Evolutionary conservation across 2,329 filamentous ascomycete genomes (phyloP), one percentile per base, ranked within the genome.

Genomic region (Trichoderma breve): DNA sequence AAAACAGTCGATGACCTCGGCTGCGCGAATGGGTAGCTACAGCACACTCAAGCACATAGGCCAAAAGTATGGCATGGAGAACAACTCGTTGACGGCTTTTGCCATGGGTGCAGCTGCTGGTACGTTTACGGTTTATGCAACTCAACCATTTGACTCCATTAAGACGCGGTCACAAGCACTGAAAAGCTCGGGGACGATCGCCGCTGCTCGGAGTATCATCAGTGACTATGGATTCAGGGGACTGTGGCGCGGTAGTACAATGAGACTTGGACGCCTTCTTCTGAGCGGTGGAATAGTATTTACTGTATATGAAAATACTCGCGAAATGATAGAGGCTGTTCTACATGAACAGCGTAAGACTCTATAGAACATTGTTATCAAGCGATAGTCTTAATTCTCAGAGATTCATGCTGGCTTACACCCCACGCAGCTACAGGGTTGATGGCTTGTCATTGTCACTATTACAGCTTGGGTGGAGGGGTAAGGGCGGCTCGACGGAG

Each of bases 271-370:
- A n/a, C 43, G 43, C 18, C 43, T 47, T 11, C 43, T 47, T n/a
- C 43, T 47, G 18, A 47, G 43, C 3, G 43, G 43, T 21, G 18
- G 43, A 47, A 47, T 47, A 47, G 43, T 47, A 21, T 47, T 47
- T n/a, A 47, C 3, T 9, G 43, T 47, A 47, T 47, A 47, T 21
- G 43, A 47, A 47, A 47, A 47, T n/a, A 21, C 43, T n/a, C n/a
- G 43, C 18, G 43, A 15, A 47, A 47, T 47, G 3, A n/a, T 47
- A 21, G 43, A 47, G 43, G 43, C 18, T 21, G 9, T 21, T n/a
- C 18, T 36, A 36, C 34, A 6, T 36, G 11, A 47, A 47, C 18
- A 5, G 43, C 43, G 88, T 91, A 87, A 84, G 8, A 18, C 14
- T 39, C 8, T 8, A 18, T 18, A 39, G 15, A 39, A 18, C 36